Evolutionary conservation across 495 filamentous ascomycete species (phyloP), one percentile per base, ranked within the genome.

Genomic region (Hypoxylon cercidicola): DNA sequence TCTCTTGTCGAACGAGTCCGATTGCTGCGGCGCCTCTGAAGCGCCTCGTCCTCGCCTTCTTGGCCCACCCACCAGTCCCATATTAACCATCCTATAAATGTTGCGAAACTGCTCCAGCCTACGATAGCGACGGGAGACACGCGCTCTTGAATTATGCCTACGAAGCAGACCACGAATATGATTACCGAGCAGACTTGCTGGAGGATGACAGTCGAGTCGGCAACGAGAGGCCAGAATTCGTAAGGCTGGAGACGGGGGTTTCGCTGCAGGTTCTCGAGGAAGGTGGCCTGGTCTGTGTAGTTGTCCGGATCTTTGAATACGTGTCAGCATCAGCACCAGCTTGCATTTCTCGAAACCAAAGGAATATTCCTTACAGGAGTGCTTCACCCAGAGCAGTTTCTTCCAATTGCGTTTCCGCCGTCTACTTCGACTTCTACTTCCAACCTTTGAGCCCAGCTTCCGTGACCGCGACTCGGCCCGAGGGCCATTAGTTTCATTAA

Each of bases 301-400:
- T 99, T 99, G 77, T 99, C 95, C 16, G 96, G 94, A 75, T 97
- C 92, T 97, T 62, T 35, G 19, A 43, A 19, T 13, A 48, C 2
- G 8, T 25, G 57, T 63, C 43, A 68, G 49, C 8, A 32, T 50
- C 41, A 40, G 15, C 23, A 9, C 10, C 6, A 25, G 15, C 11
- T 16, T 43, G 32, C 3, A 10, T 23, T 2, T 39, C 23, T 8
- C 23, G 12, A 45, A 55, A 25, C 18, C 19, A 15, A 37, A 32
- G 43, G 8, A 15, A 25, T 30, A 32, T 39, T 28, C 68, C 82
- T 55, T 84, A 96, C 92, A 99, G 43, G 90, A 92, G 70, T 99
- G 95, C 74, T 96, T 96, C 60, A 99, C 93, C 95, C 95, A 99
- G 15, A 99, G 82, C 60, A 99, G 79, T 78, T 98, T 99, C 79